Evolutionary conservation across 2,329 filamentous ascomycete species (phyloP).

Genomic region (Ilyonectria robusta): DNA sequence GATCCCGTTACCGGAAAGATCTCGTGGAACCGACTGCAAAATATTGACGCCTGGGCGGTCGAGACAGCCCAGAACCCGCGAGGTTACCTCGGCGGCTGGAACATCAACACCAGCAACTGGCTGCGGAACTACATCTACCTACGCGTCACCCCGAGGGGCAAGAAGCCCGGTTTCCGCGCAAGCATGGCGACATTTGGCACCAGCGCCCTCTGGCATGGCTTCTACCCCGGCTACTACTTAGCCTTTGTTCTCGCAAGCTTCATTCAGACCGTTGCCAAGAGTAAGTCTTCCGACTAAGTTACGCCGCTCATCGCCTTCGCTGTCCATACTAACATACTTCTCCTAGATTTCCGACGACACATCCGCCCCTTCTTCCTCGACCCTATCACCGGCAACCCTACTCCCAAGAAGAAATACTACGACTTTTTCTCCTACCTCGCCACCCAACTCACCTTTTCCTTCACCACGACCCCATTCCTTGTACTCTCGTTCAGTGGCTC

Average conservation of each 20-base stretch:
- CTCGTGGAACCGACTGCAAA: conserved; percentile 89
- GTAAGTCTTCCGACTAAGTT: conserved; percentile 67
- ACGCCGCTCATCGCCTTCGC: neutral
- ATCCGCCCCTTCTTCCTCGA: conserved; percentile 94
- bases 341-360: conserved; percentile 86
- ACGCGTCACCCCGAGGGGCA: conserved; percentile 92
- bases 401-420: conserved; percentile 85
- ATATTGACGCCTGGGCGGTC: conserved; percentile 88
- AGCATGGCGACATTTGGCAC: conserved; percentile 95
- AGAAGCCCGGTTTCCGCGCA: conserved; percentile 96
- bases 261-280: conserved; percentile 93
- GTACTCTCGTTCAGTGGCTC: conserved; percentile 81
- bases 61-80: conserved; percentile 95
- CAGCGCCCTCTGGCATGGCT: conserved; percentile 97
- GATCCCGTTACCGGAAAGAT: conserved; percentile 88
- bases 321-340: conserved; percentile 27
- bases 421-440: conserved; percentile 81
- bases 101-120: conserved; percentile 99
- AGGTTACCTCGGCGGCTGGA: conserved; percentile 93
- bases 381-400: conserved; percentile 77
- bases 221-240: conserved; percentile 96
- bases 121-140: conserved; percentile 96
- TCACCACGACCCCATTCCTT: conserved; percentile 87
- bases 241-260: conserved; percentile 91
- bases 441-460: conserved; percentile 88